Base-by-base conservation (phyloP, 768 basidiomycete genomes). In the Clavulina sp. region DNA sequence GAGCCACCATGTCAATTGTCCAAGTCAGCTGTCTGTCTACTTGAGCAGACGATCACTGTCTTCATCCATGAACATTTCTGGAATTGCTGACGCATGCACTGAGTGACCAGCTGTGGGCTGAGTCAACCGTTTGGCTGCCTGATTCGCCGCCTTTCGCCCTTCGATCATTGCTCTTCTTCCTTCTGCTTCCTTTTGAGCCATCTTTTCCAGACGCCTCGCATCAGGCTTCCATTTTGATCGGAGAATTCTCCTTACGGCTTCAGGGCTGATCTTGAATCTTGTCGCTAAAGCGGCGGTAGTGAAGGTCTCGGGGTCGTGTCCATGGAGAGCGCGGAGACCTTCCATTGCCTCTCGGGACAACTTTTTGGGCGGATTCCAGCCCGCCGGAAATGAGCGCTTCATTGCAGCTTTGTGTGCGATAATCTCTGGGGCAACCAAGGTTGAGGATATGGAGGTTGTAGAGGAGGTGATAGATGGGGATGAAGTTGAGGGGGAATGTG, bases 291-390 rank as follows among this genome's bases (percentile, higher is more conserved):
- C 65, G 26, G 76, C 71, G 9, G 79, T 80, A 32, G 70, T 73
- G 66, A 81, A 86, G 44, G 65, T 73, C 46, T 68, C 69, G 5
- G 79, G 77, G 60, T 88, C 77, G 41, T 77, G 62, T 36, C 65
- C 64, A 61, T 86, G 73, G 52, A 89, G 69, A 43, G 75, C 70
- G 34, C 81, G 75, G 53, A 91, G 64, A 16, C 80, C 78, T 56
- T 81, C 79, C 85, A 89, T 89, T 32, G 85, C 84, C 58, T 83
- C 80, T 51, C 82, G 73, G 13, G 84, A 84, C 50, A 91, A 62
- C 61, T 84, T 85, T 59, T 77, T 78, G 52, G 81, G 80, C 24
- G 87, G 87, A 48, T 70, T 68, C 86, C 86, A 91, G 18, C 60
- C 59, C 2, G 47, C 55, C 5, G 57, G 57, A 41, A 55, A 61